A percentile compares a stretch with the other conserved stretches of the same genome.
phyloP scores from a whole-genome alignment of 164 flowering plant species.

The Berberis vulgaris region DNA sequence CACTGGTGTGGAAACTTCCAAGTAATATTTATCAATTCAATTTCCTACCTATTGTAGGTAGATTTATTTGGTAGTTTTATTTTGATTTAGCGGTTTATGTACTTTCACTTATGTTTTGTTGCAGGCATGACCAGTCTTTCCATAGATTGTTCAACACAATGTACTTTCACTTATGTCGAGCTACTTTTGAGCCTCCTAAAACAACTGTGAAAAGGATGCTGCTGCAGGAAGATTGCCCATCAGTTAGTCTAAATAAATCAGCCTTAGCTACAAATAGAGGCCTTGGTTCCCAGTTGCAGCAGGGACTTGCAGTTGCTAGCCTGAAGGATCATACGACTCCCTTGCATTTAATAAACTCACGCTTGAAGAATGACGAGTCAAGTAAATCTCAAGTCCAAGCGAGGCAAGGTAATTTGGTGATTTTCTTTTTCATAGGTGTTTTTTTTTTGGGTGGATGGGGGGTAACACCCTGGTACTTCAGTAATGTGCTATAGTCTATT shows the following conservation, averaged over 20 bases:
- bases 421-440: too few species aligned
- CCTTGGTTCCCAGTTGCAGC: background rate
- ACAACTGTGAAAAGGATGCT: constrained; percentile 69
- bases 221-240: constrained; percentile 33
- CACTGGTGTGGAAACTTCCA: too few species aligned
- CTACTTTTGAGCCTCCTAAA: constrained; percentile 71
- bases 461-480: too few species aligned
- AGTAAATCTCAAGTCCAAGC: constrained; percentile 3
- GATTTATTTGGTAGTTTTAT: too few species aligned
- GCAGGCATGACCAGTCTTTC: constrained; percentile 17
- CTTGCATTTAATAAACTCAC: constrained; percentile 11
- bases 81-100: too few species aligned
- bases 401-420: constrained; percentile 8
- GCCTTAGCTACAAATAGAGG: constrained; percentile 11
- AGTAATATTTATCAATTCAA: too few species aligned
- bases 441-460: too few species aligned
- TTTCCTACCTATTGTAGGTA: too few species aligned
- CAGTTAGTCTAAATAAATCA: constrained; percentile 19
- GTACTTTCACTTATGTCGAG: constrained; percentile 72
- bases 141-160: constrained; percentile 62
- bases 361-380: constrained; percentile 23
- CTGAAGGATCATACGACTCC: constrained; percentile 11
- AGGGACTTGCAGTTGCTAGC: constrained; percentile 12
- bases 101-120: too few species aligned
- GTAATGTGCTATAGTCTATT: background rate